These are phyloP conservation scores for Gamsiella multidivaricata DNA, from an alignment of 192 early-diverging fungal species.

Conservation along the genomic window DNA sequence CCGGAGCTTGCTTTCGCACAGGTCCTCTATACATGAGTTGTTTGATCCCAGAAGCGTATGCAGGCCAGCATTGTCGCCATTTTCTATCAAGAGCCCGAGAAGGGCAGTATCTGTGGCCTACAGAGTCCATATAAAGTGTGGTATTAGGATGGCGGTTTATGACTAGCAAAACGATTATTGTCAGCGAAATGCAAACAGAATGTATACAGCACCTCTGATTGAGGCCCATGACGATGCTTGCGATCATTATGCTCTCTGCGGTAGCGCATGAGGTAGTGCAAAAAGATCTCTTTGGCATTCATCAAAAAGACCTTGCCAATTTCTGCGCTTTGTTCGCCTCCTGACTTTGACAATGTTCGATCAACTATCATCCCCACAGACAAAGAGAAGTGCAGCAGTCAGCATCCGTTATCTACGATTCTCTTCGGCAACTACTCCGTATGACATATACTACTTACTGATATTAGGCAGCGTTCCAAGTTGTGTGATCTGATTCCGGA, in stretches of 20 bases:
- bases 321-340: constrained; percentile 31
- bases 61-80: constrained; percentile 19
- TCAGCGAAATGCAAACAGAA: too few relatives aligned
- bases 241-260: constrained; percentile 21
- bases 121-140: too few relatives aligned
- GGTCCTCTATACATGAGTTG: constrained; percentile 61
- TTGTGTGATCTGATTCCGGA: constrained; percentile 31
- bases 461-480: constrained; percentile 61
- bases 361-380: neutral
- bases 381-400: neutral
- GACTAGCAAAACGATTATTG: neutral
- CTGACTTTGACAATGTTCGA: constrained; percentile 9
- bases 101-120: constrained; percentile 57
- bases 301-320: constrained; percentile 60
- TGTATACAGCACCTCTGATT: constrained; percentile 14
- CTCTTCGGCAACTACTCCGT: too few relatives aligned
- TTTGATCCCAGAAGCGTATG: constrained; percentile 43
- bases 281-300: constrained; percentile 70
- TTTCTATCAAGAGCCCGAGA: constrained; percentile 42
- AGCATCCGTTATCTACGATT: too few relatives aligned
- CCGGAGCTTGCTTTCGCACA: constrained; percentile 60
- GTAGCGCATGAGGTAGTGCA: constrained; percentile 61
- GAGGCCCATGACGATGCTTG: constrained; percentile 4
- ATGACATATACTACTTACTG: constrained; percentile 53
- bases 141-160: neutral